A percentile compares a stretch with the other conserved stretches of the same genome.
Conservation (phyloP, 495 filamentous ascomycete genomes). For the Friedmanniomyces simplex region DNA sequence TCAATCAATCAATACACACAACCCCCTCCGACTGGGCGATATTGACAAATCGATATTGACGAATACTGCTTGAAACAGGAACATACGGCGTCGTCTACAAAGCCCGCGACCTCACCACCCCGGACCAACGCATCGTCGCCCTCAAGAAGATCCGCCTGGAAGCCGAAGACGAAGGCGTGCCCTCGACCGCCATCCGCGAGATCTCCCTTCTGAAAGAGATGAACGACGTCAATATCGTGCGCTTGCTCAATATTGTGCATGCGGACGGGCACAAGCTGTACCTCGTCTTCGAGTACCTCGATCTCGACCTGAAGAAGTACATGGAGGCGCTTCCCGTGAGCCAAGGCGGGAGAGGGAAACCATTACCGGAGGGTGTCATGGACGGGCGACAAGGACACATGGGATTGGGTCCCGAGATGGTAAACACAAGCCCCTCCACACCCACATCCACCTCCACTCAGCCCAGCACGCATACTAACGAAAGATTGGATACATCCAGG, state of each 20-base stretch:
- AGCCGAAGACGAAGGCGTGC: constrained; percentile 88
- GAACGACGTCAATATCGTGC: constrained; percentile 96
- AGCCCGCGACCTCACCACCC: constrained; percentile 89
- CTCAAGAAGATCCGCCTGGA: constrained; percentile 99
- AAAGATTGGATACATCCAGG: background rate
- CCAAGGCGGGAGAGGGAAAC: constrained; percentile 81
- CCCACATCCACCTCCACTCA: background rate
- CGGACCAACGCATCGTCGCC: constrained; percentile 72
- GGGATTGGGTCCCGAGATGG: constrained; percentile 80
- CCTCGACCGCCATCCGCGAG: constrained; percentile 95
- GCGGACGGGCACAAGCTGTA: constrained; percentile 95
- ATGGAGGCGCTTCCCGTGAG: constrained; percentile 93
- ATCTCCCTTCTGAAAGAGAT: constrained; percentile 99
- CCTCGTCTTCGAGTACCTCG: constrained; percentile 98
- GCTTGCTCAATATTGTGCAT: constrained; percentile 96
- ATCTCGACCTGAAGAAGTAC: constrained; percentile 97
- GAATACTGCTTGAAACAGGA: constrained; percentile 22
- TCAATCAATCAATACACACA: background rate
- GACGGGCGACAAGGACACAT: constrained; percentile 51
- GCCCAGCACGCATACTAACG: background rate
- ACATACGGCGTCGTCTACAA: constrained; percentile 70
- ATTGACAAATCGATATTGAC: too few species aligned
- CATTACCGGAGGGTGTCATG: constrained; percentile 63
- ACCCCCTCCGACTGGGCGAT: background rate
- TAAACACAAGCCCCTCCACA: constrained; percentile 30